phyloP scores from a whole-genome alignment of 495 filamentous ascomycete genomes.

The Neurospora tetraspora region DNA sequence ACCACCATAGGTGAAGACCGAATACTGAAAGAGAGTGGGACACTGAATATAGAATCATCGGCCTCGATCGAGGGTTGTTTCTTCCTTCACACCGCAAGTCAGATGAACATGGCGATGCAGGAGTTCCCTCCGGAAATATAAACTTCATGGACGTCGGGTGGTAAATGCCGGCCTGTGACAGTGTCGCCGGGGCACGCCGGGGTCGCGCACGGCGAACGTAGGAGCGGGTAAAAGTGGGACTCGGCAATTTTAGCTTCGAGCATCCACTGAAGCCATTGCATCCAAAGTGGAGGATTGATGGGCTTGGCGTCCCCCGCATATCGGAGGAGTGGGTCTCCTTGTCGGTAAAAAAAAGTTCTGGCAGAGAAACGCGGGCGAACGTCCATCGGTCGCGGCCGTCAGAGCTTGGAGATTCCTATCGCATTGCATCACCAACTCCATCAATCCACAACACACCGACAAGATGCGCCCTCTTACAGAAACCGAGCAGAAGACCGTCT shows the following conservation, averaged over 20 bases:
- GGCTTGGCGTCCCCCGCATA: background rate
- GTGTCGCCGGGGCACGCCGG: background rate
- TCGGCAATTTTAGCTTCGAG: background rate
- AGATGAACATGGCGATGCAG: too few relatives aligned
- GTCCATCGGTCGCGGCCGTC: background rate
- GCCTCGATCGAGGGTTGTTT: too few relatives aligned
- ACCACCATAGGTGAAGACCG: background rate
- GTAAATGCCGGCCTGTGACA: background rate
- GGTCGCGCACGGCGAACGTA: background rate
- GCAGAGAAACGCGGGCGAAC: background rate
- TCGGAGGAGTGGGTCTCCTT: background rate
- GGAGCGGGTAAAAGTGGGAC: constrained; percentile 20
- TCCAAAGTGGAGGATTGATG: background rate
- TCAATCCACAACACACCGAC: background rate
- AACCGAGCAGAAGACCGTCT: constrained; percentile 59
- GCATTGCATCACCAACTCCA: background rate
- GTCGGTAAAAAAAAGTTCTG: background rate
- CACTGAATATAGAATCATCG: too few relatives aligned
- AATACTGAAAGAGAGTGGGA: too few relatives aligned
- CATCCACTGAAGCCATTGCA: background rate
- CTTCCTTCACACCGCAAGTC: too few relatives aligned
- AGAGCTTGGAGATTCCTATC: background rate
- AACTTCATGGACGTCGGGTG: too few relatives aligned
- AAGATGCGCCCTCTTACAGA: constrained; percentile 69
- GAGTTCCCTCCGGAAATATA: too few relatives aligned